Conservation (phyloP, 2,329 filamentous ascomycete species). For the Neopestalotiopsis sp. region DNA sequence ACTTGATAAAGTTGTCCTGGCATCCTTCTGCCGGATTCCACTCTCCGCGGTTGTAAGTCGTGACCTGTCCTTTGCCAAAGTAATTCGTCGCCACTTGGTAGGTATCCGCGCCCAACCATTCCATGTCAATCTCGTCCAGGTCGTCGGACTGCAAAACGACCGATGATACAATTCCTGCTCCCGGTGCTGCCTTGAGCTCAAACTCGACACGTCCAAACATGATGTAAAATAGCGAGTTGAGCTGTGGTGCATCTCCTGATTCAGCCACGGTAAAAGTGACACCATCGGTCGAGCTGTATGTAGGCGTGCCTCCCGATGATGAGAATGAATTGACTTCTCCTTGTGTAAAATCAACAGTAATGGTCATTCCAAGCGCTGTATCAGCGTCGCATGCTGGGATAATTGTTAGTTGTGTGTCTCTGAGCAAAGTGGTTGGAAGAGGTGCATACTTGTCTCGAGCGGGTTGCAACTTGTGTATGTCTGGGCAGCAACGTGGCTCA, state of each 20-base stretch:
- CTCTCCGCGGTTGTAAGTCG: constrained; percentile 84
- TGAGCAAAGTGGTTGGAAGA: background rate
- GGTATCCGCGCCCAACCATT: constrained; percentile 85
- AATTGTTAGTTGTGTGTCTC: background rate
- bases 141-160: constrained; percentile 89
- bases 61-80: constrained; percentile 90
- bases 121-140: constrained; percentile 96
- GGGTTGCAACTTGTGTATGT: constrained; percentile 39
- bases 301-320: constrained; percentile 67
- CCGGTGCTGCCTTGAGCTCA: constrained; percentile 83
- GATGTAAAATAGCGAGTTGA: constrained; percentile 94
- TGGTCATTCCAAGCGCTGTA: constrained; percentile 81
- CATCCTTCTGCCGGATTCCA: constrained; percentile 75
- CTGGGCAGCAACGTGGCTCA: constrained; percentile 31
- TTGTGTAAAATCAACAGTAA: constrained; percentile 82
- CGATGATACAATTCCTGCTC: constrained; percentile 90
- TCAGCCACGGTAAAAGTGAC: constrained; percentile 80
- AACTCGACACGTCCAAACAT: constrained; percentile 96
- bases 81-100: constrained; percentile 93
- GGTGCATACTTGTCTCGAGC: constrained; percentile 33
- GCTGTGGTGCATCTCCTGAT: constrained; percentile 83
- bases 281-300: constrained; percentile 74
- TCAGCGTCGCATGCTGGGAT: constrained; percentile 70
- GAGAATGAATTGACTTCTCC: constrained; percentile 82
- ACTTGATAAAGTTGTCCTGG: constrained; percentile 81